Base-by-base conservation (phyloP, 176 grass and related monocot species). In the Bolboschoenus planiculmis region DNA sequence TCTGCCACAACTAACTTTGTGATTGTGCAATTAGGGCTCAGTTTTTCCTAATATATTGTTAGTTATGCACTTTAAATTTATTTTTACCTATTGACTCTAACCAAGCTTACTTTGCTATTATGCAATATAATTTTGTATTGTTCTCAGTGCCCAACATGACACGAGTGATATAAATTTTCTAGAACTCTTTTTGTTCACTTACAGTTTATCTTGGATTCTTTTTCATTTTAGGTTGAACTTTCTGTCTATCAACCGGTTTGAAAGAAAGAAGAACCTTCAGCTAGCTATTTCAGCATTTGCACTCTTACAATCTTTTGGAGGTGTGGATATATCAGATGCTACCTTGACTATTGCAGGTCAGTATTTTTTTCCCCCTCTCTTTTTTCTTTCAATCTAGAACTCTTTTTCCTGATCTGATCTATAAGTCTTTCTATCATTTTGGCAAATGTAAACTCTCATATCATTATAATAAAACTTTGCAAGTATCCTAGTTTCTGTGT, bases 211-310 rank as follows among this genome's bases (percentile, higher is more conserved):
- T 47, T 20, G 27, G 18, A 9, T 66, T 81, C 4, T 11, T 18
- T 85, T 87, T 72, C 16, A 84, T 11, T 40, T 47, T 83, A 99
- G 96, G 84, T 90, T 99, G 75, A 99, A 95, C 87, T 99, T 99
- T 48, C 86, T 99, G 48, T 99, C 96, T 53, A 78, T 99, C 78
- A 99, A 95, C 78, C 86, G 96, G 36, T 99, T 99, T 90, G 96
- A 99, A 88, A 95, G 89, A 65, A 99, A 99, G 88, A 99, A 95
- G 82, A 95, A 99, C 71, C 89, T 93, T 77, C 86, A 88, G 64
- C 83, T 99, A 65, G 96, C 93, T 78, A 91, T 99, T 88, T 90
- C 90, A 77, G 96, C 93, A 48, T 99, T 99, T 93, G 83, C 96
- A 71, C 85, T 93, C 81, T 89, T 95, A 65, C 44, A 27, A 54